Conservation (phyloP, 2,329 filamentous ascomycete genomes). For the Thyridium curvatum region DNA sequence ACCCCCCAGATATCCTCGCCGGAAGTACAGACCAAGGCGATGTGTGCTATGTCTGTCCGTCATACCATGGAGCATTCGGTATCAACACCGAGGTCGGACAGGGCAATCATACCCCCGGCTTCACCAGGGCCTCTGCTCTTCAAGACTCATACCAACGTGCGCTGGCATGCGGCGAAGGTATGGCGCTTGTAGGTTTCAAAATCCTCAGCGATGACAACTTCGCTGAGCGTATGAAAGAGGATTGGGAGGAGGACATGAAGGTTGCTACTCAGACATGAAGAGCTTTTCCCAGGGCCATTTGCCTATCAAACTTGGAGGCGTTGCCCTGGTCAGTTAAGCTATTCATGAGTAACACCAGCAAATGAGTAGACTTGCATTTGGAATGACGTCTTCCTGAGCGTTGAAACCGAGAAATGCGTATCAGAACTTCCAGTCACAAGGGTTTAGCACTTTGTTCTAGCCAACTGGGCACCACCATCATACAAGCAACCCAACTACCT, state of each 20-base stretch:
- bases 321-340: too few relatives aligned
- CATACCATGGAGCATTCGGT: conserved; percentile 34
- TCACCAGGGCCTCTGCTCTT: conserved; percentile 29
- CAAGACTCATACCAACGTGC: conserved; percentile 25
- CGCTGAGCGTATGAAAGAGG: conserved; percentile 12
- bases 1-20: conserved; percentile 20
- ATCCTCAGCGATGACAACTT: conserved; percentile 17
- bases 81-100: conserved; percentile 25
- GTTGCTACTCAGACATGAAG: conserved; percentile 9
- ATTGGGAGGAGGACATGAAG: conserved; percentile 24
- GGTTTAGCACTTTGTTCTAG: too few relatives aligned
- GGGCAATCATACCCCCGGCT: conserved; percentile 35
- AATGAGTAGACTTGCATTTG: too few relatives aligned
- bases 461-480: too few relatives aligned
- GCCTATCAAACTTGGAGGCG: too few relatives aligned
- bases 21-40: conserved; percentile 32
- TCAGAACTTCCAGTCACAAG: too few relatives aligned
- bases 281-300: too few relatives aligned
- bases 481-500: too few relatives aligned
- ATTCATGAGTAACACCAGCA: too few relatives aligned
- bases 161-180: conserved; percentile 22
- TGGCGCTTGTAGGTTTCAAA: conserved; percentile 23
- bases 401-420: too few relatives aligned
- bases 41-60: conserved; percentile 35
- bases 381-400: too few relatives aligned